Conservation (phyloP, 2,329 filamentous ascomycete genomes). For the Arthrobotrys iridis region DNA sequence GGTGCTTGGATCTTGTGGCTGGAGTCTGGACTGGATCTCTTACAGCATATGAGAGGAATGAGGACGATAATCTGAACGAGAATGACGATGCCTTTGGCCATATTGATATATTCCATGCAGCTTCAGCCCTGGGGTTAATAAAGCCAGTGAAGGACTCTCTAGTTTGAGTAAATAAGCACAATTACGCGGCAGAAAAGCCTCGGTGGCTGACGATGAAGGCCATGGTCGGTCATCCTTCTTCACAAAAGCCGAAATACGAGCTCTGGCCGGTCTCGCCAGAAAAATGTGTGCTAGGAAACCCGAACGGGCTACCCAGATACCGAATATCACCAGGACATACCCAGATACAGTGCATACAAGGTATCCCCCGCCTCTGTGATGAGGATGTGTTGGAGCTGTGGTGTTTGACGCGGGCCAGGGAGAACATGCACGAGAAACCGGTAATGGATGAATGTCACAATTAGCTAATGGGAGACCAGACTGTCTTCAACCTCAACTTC, state of each 20-base stretch:
- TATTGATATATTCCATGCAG: background rate
- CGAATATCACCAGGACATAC: too few relatives aligned
- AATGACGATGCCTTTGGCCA: background rate
- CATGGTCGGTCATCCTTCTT: background rate
- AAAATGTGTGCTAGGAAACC: background rate
- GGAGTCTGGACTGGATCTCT: background rate
- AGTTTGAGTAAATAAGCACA: conserved; percentile 20
- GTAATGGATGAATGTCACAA: too few relatives aligned
- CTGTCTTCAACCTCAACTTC: conserved; percentile 52
- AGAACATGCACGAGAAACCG: too few relatives aligned
- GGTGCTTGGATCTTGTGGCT: conserved; percentile 22
- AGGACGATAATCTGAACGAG: background rate
- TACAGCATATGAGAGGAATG: background rate
- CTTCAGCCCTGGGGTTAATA: background rate
- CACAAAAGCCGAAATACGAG: background rate
- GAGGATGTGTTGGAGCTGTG: conserved; percentile 24
- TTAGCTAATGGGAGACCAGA: too few relatives aligned
- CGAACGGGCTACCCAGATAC: background rate
- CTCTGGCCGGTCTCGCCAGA: background rate
- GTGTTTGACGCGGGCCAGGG: conserved; percentile 13
- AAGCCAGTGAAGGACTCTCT: background rate
- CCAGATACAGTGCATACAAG: too few relatives aligned
- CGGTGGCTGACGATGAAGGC: background rate
- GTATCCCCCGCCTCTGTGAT: background rate
- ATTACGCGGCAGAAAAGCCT: conserved; percentile 23